Base-by-base conservation (phyloP, 768 basidiomycete species). In the Kwoniella dejecticola region DNA sequence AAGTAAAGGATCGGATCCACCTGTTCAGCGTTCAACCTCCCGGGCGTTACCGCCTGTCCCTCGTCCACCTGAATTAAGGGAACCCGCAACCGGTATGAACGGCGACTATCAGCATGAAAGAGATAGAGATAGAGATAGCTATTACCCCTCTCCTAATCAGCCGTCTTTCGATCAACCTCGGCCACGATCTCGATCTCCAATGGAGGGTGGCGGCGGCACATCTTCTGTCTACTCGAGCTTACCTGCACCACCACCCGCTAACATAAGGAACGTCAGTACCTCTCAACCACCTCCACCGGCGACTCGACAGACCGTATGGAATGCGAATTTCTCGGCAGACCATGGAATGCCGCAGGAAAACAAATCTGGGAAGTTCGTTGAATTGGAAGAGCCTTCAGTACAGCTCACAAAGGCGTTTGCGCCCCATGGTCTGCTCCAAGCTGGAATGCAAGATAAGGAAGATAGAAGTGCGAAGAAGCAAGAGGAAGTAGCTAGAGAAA, bases 391-490 rank as follows among this genome's bases (percentile, higher is more conserved):
- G 70, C 82, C 91, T 26, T 77, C 86, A 4, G 83, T 86, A 0
- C 85, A 88, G 56, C 87, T 92, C 83, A 94, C 90, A 10, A 95
- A 94, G 75, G 93, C 93, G 1, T 96, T 97, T 74, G 89, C 90
- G 0, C 92, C 94, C 3, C 92, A 95, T 63, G 96, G 96, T 7
- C 81, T 99, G 15, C 85, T 99, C 40, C 93, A 92, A 60, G 91
- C 92, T 55, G 96, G 96, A 36, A 83, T 98, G 67, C 91, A 95
- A 73, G 94, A 97, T 77, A 91, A 91, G 77, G 88, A 94, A 77
- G 93, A 96, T 74, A 86, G 95, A 33, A 96, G 93, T 29, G 96
- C 96, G 1, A 94, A 94, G 79, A 84, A 88, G 53, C 92, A 97
- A 72, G 95, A 99, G 77, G 91, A 96, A 77, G 80, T 90, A 11